A percentile compares a stretch with the other conserved stretches of the same genome.
Conservation (phyloP, 495 filamentous ascomycete species). For the Podospora tetraspora region DNA sequence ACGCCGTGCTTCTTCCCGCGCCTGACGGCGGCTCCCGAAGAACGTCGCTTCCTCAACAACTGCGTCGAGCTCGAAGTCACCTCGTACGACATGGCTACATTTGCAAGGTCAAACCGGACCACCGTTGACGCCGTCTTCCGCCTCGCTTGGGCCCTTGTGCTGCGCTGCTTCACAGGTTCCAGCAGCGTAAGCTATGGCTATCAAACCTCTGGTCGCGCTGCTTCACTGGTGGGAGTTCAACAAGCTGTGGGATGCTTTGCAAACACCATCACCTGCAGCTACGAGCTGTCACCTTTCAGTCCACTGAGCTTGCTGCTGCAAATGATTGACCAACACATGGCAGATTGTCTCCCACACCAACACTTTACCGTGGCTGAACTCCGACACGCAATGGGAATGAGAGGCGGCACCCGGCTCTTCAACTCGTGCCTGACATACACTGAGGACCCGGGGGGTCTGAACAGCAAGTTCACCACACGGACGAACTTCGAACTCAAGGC, state of each 20-base stretch:
- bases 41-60: slow-evolving; percentile 29
- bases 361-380: slow-evolving; percentile 39
- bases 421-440: slow-evolving; percentile 45
- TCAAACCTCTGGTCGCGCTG: slow-evolving; percentile 38
- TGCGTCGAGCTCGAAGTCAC: slow-evolving; percentile 37
- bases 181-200: slow-evolving; percentile 42
- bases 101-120: slow-evolving; percentile 31
- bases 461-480: slow-evolving; percentile 35
- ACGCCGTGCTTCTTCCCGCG: slow-evolving; percentile 38
- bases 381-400: slow-evolving; percentile 40
- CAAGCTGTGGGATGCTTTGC: slow-evolving; percentile 42
- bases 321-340: slow-evolving; percentile 33
- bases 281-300: slow-evolving; percentile 28
- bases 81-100: slow-evolving; percentile 31
- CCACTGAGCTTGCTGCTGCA: slow-evolving; percentile 31
- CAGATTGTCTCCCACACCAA: slow-evolving; percentile 35
- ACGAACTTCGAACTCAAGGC: slow-evolving; percentile 32
- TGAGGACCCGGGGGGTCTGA: slow-evolving; percentile 34
- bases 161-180: slow-evolving; percentile 40
- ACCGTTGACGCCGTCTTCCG: slow-evolving; percentile 35
- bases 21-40: slow-evolving; percentile 21
- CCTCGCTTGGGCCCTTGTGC: slow-evolving; percentile 44
- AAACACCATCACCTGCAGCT: slow-evolving; percentile 34
- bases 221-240: slow-evolving; percentile 32
- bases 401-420: slow-evolving; percentile 37